A percentile compares a stretch with the other conserved stretches of the same genome.
These are phyloP conservation scores for Bolboschoenoplectus hybrid DNA, from an alignment of 202 grass and related monocot genomes.

Conservation along the genomic window DNA sequence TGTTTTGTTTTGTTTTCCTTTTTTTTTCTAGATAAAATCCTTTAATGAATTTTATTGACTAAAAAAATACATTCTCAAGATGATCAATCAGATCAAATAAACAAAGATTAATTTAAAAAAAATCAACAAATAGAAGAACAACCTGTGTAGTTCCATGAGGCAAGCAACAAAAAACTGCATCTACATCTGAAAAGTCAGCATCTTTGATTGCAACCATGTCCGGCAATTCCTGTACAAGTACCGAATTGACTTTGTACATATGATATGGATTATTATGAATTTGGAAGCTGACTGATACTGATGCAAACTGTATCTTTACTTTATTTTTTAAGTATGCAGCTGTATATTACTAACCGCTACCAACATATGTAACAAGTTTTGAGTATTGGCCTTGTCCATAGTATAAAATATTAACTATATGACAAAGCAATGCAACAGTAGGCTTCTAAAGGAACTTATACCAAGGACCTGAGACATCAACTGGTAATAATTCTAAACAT, in stretches of 20 bases:
- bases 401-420: not conserved
- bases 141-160: conserved; percentile 99
- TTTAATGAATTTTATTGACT: not conserved
- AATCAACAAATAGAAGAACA: conserved; percentile 33
- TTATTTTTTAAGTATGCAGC: conserved; percentile 1
- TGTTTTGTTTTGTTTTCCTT: not conserved
- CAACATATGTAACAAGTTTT: not conserved
- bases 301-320: not conserved
- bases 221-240: conserved; percentile 68
- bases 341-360: not conserved
- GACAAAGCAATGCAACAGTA: not conserved
- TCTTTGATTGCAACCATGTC: conserved; percentile 91
- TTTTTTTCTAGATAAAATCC: not conserved
- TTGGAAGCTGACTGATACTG: not conserved
- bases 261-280: not conserved
- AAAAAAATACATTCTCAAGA: conserved; percentile 24
- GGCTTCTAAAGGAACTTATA: not conserved
- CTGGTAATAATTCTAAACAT: not conserved
- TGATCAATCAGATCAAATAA: conserved; percentile 12
- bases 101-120: conserved; percentile 17
- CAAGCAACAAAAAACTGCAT: conserved; percentile 99
- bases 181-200: conserved; percentile 80
- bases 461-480: not conserved
- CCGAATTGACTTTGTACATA: conserved; percentile 34
- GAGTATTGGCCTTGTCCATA: not conserved